Evolutionary conservation across 169 alveolate species (phyloP).

Genomic region (Amoebophrya sp.): DNA sequence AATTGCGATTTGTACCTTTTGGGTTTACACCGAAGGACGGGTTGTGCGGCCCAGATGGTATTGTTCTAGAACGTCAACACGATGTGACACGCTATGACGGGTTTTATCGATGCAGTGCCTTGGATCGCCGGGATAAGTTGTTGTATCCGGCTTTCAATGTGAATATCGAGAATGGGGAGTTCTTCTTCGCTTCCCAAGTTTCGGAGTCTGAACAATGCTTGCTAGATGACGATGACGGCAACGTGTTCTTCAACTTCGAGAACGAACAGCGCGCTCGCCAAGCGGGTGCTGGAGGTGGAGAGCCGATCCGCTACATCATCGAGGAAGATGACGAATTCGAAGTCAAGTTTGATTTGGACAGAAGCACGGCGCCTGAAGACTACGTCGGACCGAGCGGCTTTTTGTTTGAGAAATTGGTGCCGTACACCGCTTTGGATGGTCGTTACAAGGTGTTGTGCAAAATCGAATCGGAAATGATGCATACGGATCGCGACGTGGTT

Average conservation of each 20-base stretch:
- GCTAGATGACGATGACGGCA: no score
- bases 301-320: no score
- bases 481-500: neutral
- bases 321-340: no score
- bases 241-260: no score
- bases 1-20: neutral
- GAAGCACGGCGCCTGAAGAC: no score
- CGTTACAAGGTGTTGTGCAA: neutral
- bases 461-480: neutral
- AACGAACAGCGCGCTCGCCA: no score
- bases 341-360: no score
- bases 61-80: neutral
- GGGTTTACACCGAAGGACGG: neutral
- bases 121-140: neutral
- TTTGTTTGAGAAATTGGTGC: neutral
- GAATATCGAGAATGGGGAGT: neutral
- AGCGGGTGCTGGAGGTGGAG: no score
- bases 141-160: neutral
- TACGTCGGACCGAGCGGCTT: no score
- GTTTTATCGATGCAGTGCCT: neutral
- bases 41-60: neutral
- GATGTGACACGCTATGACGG: neutral
- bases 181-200: neutral
- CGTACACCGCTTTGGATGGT: neutral
- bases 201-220: no score